phyloP scores from a whole-genome alignment of 805 yeast species.

The Nakazawaea holstii region DNA sequence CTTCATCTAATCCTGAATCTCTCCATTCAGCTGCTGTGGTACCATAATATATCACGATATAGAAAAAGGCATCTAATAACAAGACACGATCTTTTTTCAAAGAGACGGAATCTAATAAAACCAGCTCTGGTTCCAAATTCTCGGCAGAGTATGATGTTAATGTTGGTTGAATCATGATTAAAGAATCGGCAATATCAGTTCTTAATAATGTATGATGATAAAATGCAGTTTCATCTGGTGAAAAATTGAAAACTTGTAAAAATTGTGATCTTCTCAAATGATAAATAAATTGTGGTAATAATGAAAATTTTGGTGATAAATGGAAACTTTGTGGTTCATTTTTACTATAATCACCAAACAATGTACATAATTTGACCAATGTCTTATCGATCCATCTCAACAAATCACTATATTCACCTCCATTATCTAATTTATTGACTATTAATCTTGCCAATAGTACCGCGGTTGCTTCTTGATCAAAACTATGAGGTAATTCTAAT shows the following conservation, averaged over 20 bases:
- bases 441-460: constrained; percentile 90
- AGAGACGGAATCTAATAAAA: constrained; percentile 87
- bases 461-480: constrained; percentile 98
- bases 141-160: constrained; percentile 80
- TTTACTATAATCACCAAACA: constrained; percentile 88
- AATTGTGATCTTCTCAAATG: constrained; percentile 95
- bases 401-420: constrained; percentile 68
- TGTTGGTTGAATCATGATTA: constrained; percentile 98
- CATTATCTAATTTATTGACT: constrained; percentile 83
- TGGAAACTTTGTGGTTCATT: constrained; percentile 81
- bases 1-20: constrained; percentile 89
- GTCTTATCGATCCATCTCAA: constrained; percentile 93
- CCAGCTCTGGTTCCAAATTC: constrained; percentile 81
- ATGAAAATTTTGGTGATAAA: constrained; percentile 73
- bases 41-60: constrained; percentile 92
- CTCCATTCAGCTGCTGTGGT: constrained; percentile 95
- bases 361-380: constrained; percentile 83
- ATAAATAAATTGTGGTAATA: constrained; percentile 94
- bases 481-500: constrained; percentile 53
- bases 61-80: constrained; percentile 93
- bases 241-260: constrained; percentile 91
- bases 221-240: constrained; percentile 98
- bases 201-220: constrained; percentile 88
- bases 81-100: constrained; percentile 83
- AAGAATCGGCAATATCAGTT: constrained; percentile 88